Conservation (phyloP, 768 basidiomycete genomes). For the Russula earlei region DNA sequence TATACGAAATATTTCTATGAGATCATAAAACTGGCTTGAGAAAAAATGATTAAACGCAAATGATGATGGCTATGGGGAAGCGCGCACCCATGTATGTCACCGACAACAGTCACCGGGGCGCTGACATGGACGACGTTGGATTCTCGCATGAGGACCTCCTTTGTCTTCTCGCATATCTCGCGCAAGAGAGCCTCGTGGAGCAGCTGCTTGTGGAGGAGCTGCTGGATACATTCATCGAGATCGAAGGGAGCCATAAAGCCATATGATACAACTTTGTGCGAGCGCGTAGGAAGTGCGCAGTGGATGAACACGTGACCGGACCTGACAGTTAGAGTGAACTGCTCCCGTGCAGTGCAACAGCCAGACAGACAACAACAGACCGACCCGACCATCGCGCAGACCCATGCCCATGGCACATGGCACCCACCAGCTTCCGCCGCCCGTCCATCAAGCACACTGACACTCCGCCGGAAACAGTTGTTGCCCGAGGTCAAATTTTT, state of each 20-base stretch:
- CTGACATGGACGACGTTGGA: conserved; percentile 97
- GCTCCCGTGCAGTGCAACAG: too few species aligned
- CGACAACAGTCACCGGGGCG: conserved; percentile 96
- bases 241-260: conserved; percentile 60
- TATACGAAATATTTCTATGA: conserved; percentile 98
- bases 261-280: conserved; percentile 3
- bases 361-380: too few species aligned
- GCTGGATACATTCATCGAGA: conserved; percentile 92
- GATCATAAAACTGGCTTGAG: conserved; percentile 95
- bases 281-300: too few species aligned
- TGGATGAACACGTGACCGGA: too few species aligned
- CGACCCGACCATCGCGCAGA: too few species aligned
- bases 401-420: too few species aligned
- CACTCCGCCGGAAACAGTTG: too few species aligned
- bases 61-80: conserved; percentile 6
- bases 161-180: conserved; percentile 99
- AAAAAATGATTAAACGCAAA: conserved; percentile 19
- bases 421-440: too few species aligned
- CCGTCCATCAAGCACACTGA: too few species aligned
- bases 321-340: too few species aligned
- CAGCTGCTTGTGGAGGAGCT: conserved; percentile 84
- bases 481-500: too few species aligned
- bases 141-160: conserved; percentile 98
- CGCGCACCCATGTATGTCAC: conserved; percentile 96
- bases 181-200: conserved; percentile 89